Base-by-base conservation (phyloP, 202 grass and related monocot species). In the Elaeis oleifera region DNA sequence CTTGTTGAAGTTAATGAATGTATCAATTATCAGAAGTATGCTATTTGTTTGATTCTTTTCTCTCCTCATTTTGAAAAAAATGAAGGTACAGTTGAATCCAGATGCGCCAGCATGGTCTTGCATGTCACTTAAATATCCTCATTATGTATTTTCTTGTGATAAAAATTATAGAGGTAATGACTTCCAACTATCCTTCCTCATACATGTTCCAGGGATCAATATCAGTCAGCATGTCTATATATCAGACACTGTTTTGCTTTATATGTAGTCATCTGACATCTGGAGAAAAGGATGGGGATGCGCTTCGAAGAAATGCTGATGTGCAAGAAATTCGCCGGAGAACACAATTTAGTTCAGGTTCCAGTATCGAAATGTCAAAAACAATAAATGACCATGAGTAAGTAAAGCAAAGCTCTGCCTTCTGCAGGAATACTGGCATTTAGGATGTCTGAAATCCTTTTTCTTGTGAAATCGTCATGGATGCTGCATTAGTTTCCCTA, bases 201-300 rank as follows among this genome's bases (percentile, higher is more conserved):
- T 71, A 79, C 44, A 73, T 78, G 26, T 59, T 91, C 53, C 82
- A 97, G 92, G 92, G 92, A 71, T 83, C 92, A 69, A 79, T 97
- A 92, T 78, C 92, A 52, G 92, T 97, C 68, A 97, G 92, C 79
- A 89, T 97, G 92, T 97, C 92, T 16, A 68, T 97, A 84, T 84
- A 91, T 71, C 88, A 97, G 69, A 89, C 92, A 49, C 77, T 67
- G 32, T 89, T 97, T 80, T 97, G 88, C 76, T 92, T 97, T 72
- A 85, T 92, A 78, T 97, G 92, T 81, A 84, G 84, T 53, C 92
- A 97, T 71, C 82, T 97, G 53, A 91, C 84, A 21, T 89, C 88
- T 51, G 88, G 88, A 86, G 84, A 86, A 77, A 97, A 86, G 68
- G 84, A 86, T 19, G 84, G 79, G 70, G 92, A 97, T 68, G 81